phyloP scores from a whole-genome alignment of 202 grass and related monocot species.

The Zizania palustris region DNA sequence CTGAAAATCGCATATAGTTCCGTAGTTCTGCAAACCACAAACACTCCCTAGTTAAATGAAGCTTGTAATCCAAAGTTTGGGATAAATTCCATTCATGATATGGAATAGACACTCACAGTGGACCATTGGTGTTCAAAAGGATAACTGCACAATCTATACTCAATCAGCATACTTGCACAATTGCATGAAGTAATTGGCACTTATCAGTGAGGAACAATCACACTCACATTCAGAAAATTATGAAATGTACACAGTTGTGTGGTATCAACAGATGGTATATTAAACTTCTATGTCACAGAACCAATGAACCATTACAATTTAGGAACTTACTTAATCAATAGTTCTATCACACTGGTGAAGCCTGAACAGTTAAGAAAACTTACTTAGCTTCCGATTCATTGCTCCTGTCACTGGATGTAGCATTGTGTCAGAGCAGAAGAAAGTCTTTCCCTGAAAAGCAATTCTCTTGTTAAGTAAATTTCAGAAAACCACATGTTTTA shows the following conservation, averaged over 20 bases:
- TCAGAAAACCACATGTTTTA: not conserved
- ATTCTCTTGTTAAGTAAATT: slow-evolving; percentile 14
- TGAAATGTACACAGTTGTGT: not conserved
- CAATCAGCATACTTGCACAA: not conserved
- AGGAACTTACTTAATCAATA: not conserved
- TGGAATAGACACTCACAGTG: not conserved
- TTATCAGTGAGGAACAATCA: not conserved
- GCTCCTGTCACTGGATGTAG: slow-evolving; percentile 14
- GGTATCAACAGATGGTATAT: not conserved
- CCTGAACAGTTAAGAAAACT: slow-evolving; percentile 17
- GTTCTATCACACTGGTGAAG: not conserved
- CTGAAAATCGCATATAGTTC: no score
- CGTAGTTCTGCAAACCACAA: not conserved
- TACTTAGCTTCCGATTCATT: slow-evolving; percentile 42
- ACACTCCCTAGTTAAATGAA: slow-evolving; percentile 1
- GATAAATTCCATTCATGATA: not conserved
- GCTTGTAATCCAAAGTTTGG: not conserved
- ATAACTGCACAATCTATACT: slow-evolving; percentile 2
- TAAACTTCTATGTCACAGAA: not conserved
- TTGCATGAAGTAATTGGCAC: not conserved
- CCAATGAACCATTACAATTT: not conserved
- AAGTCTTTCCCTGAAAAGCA: slow-evolving; percentile 47
- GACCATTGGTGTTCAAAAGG: not conserved
- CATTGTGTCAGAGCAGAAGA: slow-evolving; percentile 39
- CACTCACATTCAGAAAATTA: not conserved